Evolutionary conservation across 352 stramenopile genomes (phyloP), one percentile per base, ranked within the genome.

Genomic region (Elongisporangium anandrum): DNA sequence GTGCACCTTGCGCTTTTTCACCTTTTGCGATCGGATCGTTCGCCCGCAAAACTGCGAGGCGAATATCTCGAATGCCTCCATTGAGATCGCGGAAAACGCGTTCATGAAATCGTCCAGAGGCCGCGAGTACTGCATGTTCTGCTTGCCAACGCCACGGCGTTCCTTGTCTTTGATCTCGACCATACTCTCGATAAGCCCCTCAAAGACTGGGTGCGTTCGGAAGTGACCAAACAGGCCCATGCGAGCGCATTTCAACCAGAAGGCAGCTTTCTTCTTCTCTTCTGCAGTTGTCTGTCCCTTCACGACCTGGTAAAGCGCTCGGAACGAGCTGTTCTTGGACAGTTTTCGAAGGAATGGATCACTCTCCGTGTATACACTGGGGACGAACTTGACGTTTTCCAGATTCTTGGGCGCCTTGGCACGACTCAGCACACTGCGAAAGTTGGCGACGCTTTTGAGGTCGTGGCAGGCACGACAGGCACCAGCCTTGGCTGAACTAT

Each of bases 101-200:
- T 76, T 70, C 79, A 94, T 87, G 39, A 94, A 94, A 10, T 79
- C 79, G 54, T 94, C 85, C 57, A 94, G 59, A 8, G 79, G 63
- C 55, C 67, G 69, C 0, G 85, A 75, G 61, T 94, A 94, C 64
- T 87, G 74, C 85, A 92, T 94, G 58, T 94, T 94, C 49, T 94
- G 85, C 65, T 91, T 94, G 22, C 85, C 85, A 12, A 91, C 85
- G 17, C 85, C 85, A 48, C 85, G 81, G 2, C 77, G 81, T 56
- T 88, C 77, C 57, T 91, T 90, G 64, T 94, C 85, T 57, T 94
- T 94, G 7, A 90, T 63, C 56, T 92, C 81, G 41, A 92, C 75
- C 79, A 94, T 90, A 61, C 81, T 91, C 55, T 81, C 79, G 24
- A 92, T 73, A 1, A 94, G 65, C 17, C 79, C 82, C 73, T 90